Evolutionary conservation across 306 rosid genomes (phyloP), one percentile per base, ranked within the genome.

Genomic region (Quercus berberidifolia): DNA sequence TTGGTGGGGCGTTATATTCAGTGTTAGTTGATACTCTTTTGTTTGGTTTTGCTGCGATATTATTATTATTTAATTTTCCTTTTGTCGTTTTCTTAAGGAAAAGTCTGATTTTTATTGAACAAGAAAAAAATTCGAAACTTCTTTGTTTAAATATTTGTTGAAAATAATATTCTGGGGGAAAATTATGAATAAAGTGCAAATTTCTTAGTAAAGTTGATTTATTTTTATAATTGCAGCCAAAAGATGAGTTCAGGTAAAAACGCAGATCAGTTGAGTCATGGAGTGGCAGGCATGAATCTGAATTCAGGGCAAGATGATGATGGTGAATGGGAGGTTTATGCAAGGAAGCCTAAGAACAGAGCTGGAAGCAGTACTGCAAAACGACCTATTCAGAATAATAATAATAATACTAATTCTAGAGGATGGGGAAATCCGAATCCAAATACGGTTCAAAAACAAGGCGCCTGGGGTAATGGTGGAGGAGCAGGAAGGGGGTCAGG

Each of bases 321-420:
- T 64, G 98, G 97, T 8, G 70, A 85, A 20, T 93, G 97, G 98
- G 93, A 91, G 80, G 91, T 89, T n/a, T 78, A 69, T 84, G 75
- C 83, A 21, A 87, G 73, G 75, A 93, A 90, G 67, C n/a, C 95
- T 2, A 93, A 89, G 86, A 89, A 87, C 88, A 89, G 76, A 88
- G 89, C 83, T 83, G 94, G 94, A 84, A 80, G 77, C 83, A 86
- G 81, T 82, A 79, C 93, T 79, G 76, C 89, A 55, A 89, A 78
- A 74, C 85, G 92, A 84, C 86, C 64, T 74, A 38, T 84, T 43
- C 89, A 82, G 54, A 79, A 71, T 83, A 79, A 73, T 41, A 38
- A 38, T 38, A 8, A 8, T 41, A 41, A 8, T 83, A 79, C 76
- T 64, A 88, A 75, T 75, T 77, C 88, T 20, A 89, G 78, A 85